Base-by-base conservation (phyloP, 2,329 filamentous ascomycete species). In the Microdochium bolleyi region DNA sequence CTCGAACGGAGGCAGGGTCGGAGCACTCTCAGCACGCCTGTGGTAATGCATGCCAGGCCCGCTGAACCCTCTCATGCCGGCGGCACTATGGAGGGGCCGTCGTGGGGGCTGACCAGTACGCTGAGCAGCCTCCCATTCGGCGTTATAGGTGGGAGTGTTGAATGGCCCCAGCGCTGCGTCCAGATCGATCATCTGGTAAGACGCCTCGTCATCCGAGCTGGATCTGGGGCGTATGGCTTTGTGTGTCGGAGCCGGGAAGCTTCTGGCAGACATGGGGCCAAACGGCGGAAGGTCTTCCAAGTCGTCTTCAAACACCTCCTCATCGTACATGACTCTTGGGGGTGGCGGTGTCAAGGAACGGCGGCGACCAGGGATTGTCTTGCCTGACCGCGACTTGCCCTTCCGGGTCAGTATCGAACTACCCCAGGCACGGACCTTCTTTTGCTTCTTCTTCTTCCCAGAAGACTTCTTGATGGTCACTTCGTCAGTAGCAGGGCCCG, bases 81-180 rank as follows among this genome's bases (percentile, higher is more conserved):
- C 83, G 51, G 87, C 87, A 63, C 88, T 92, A 66, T 94, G 89
- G 64, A 94, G 78, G 54, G 86, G 80, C 57, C 86, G 80, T 61
- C 86, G 83, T 37, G 75, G 71, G n/a, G 74, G 71, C 7, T 75
- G 75, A 7, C 79, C 78, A 1, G 77, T 76, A 54, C 75, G 75
- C 58, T 87, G 83, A 8, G 83, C 84, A 2, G 83, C 81, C 56
- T 87, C 83, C 78, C 85, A 87, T 55, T 85, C 83, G 2, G 80
- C 73, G 54, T 84, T 84, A 11, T 76, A 75, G 30, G 74, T 74
- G 24, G 88, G 88, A 0, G 91, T 95, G 62, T 95, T 94, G 69
- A 96, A 95, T 0, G 92, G 91, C 1, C 91, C 92, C 1, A 97
- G 78, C 24, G 92, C 94, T 19, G 92, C 92, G 70, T 99, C 94